Conservation (phyloP, 495 filamentous ascomycete species). For the Tuber umbilicatum region DNA sequence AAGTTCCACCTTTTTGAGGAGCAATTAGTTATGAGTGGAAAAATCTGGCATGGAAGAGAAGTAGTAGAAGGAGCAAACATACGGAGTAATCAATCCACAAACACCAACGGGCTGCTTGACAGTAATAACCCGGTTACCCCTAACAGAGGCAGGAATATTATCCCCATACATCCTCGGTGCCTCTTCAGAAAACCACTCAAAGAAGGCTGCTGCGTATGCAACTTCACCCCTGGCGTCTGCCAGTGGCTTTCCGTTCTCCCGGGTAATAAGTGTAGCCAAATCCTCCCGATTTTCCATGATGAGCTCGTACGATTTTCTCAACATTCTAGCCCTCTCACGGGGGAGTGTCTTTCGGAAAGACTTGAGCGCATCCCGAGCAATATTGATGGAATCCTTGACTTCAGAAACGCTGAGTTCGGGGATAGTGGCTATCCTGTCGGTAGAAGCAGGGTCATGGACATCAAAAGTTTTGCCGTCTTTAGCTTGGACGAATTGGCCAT, state of each 20-base stretch:
- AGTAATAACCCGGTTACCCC: constrained; percentile 69
- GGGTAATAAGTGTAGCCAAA: constrained; percentile 80
- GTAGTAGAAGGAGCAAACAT: constrained; percentile 10
- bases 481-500: constrained; percentile 74
- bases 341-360: constrained; percentile 67
- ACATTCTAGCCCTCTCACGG: constrained; percentile 72
- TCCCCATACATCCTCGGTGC: constrained; percentile 64
- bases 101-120: constrained; percentile 86
- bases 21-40: background rate
- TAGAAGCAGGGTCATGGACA: constrained; percentile 59
- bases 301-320: constrained; percentile 85
- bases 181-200: constrained; percentile 75
- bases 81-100: constrained; percentile 84
- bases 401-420: constrained; percentile 62
- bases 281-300: constrained; percentile 84
- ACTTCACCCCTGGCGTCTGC: constrained; percentile 67
- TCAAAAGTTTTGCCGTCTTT: constrained; percentile 74
- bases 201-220: constrained; percentile 63
- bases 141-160: constrained; percentile 54
- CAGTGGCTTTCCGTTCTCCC: constrained; percentile 70
- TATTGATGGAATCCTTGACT: constrained; percentile 57
- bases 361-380: constrained; percentile 63
- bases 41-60: background rate
- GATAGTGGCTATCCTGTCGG: constrained; percentile 60
- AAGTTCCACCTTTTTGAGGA: constrained; percentile 63